Conservation (phyloP, 192 early-diverging fungal species). For the Piromyces sp. region DNA sequence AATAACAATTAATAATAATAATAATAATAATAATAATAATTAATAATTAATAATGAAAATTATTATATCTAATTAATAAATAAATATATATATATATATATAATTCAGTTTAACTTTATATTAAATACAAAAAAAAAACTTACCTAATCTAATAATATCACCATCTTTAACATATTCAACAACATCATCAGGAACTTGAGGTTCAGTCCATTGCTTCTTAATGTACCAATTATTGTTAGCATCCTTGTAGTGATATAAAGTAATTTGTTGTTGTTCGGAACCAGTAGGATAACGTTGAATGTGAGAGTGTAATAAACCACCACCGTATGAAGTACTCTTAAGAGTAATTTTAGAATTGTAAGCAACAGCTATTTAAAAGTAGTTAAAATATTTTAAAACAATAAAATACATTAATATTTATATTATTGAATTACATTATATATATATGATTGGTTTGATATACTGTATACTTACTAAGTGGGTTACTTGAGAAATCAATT, state of each 20-base stretch:
- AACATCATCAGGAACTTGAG: not conserved
- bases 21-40: too few species aligned
- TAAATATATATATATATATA: too few species aligned
- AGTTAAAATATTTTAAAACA: too few species aligned
- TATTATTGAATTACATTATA: too few species aligned
- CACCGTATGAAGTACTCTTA: slow-evolving; percentile 64
- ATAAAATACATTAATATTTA: too few species aligned
- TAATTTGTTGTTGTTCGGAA: slow-evolving; percentile 92
- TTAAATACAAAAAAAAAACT: not conserved
- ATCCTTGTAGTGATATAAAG: slow-evolving; percentile 85
- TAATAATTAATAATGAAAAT: too few species aligned
- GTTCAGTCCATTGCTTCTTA: slow-evolving; percentile 31
- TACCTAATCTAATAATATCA: slow-evolving; percentile 60
- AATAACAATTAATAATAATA: too few species aligned
- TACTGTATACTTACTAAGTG: slow-evolving; percentile 41
- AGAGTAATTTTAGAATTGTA: slow-evolving; percentile 80
- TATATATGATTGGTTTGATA: too few species aligned
- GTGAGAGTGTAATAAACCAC: slow-evolving; percentile 90
- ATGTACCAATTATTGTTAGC: slow-evolving; percentile 82
- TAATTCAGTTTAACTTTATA: too few species aligned
- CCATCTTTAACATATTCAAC: slow-evolving; percentile 55
- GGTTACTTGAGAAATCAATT: slow-evolving; percentile 58
- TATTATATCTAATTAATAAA: too few species aligned
- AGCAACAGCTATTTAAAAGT: slow-evolving; percentile 69
- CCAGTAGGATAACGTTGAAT: slow-evolving; percentile 62